Conservation (phyloP, 2,329 filamentous ascomycete genomes). For the Ophiocordyceps camponoti-saundersi region DNA sequence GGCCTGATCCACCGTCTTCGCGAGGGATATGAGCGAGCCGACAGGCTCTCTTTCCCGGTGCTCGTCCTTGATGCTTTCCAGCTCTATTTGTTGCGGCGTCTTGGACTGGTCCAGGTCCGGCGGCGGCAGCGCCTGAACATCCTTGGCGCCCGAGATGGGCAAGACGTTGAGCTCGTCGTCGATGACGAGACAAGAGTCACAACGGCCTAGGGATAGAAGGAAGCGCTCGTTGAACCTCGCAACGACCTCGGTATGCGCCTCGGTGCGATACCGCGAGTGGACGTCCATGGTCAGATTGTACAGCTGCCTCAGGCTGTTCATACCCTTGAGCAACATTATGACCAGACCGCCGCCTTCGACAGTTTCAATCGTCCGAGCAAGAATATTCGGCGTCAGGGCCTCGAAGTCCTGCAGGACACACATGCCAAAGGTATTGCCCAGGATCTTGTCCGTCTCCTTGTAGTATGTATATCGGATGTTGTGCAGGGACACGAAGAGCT, state of each 20-base stretch:
- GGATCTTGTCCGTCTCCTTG: constrained; percentile 97
- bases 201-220: constrained; percentile 86
- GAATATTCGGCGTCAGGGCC: constrained; percentile 88
- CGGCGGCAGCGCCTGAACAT: constrained; percentile 66
- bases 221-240: constrained; percentile 97
- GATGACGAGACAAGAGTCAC: constrained; percentile 84
- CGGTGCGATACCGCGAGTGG: constrained; percentile 88
- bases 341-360: constrained; percentile 93
- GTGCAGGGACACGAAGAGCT: constrained; percentile 89
- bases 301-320: constrained; percentile 92
- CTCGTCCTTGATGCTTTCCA: constrained; percentile 76
- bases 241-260: constrained; percentile 87
- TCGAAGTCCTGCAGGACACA: constrained; percentile 98
- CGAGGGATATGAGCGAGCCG: constrained; percentile 66
- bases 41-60: constrained; percentile 74
- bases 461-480: constrained; percentile 99
- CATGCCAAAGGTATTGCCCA: constrained; percentile 97
- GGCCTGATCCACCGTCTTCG: constrained; percentile 85
- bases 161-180: constrained; percentile 96
- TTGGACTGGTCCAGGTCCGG: constrained; percentile 58
- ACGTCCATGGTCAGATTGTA: constrained; percentile 97
- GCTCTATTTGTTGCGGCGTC: constrained; percentile 54
- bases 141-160: constrained; percentile 89
- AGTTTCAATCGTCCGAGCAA: constrained; percentile 90
- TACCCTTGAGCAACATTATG: constrained; percentile 79